These are phyloP conservation scores for Effrenium voratum DNA, from an alignment of 73 alveolate genomes.

Conservation along the genomic window DNA sequence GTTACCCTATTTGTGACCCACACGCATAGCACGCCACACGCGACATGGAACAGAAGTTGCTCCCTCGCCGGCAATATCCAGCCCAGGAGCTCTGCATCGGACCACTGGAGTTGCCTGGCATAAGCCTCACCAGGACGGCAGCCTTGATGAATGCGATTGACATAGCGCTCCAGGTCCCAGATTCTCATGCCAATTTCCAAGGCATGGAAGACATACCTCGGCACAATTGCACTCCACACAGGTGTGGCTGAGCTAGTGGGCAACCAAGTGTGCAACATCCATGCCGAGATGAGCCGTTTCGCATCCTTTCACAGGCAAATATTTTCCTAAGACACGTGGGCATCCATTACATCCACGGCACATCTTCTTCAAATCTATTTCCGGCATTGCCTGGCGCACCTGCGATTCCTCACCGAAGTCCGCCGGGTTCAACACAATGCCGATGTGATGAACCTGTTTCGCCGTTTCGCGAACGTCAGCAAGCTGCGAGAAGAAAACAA, in stretches of 20 bases:
- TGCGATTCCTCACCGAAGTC: constrained; percentile 2
- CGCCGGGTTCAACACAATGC: constrained; percentile 25
- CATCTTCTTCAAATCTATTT: constrained; percentile 16
- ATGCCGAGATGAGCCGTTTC: neutral
- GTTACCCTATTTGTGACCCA: too few species aligned
- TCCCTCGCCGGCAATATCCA: too few species aligned
- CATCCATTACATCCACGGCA: neutral
- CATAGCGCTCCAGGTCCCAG: constrained; percentile 80
- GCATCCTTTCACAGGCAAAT: neutral
- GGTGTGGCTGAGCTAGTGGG: neutral
- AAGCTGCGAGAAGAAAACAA: too few species aligned
- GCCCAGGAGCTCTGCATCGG: neutral
- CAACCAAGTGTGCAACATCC: neutral
- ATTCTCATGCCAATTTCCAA: constrained; percentile 38
- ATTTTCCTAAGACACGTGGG: too few species aligned
- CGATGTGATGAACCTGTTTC: constrained; percentile 37
- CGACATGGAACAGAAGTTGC: too few species aligned
- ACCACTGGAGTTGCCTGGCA: constrained; percentile 25
- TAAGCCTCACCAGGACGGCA: constrained; percentile 1
- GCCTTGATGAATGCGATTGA: constrained; percentile 16
- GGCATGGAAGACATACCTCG: constrained; percentile 58
- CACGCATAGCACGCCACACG: too few species aligned
- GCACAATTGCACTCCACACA: too few species aligned
- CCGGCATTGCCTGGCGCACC: constrained; percentile 36
- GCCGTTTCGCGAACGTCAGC: neutral